Evolutionary conservation across 1,284 basidiomycete genomes (phyloP).

Genomic region (Austroboletus rostrupii): DNA sequence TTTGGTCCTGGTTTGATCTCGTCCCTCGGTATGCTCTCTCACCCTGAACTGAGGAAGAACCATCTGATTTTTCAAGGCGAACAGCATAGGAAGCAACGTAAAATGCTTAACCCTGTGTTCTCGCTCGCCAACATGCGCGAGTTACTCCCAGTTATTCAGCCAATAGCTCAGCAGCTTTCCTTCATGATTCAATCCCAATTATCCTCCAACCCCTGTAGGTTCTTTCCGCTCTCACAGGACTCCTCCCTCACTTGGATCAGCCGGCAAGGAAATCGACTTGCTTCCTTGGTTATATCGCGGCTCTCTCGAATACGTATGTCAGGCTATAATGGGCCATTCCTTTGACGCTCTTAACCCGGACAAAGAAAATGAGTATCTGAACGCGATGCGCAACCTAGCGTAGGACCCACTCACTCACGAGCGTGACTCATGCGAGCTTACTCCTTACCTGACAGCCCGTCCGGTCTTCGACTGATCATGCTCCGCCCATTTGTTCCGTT

Average conservation of each 20-base stretch:
- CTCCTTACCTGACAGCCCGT: conserved; percentile 34
- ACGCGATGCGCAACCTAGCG: conserved; percentile 48
- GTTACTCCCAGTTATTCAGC: conserved; percentile 43
- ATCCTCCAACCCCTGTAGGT: conserved; percentile 26
- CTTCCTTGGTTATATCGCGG: conserved; percentile 49
- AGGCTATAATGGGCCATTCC: conserved; percentile 48
- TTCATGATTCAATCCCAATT: conserved; percentile 11
- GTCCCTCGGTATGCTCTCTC: conserved; percentile 30
- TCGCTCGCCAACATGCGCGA: conserved; percentile 42
- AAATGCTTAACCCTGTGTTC: conserved; percentile 49
- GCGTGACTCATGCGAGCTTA: conserved; percentile 2
- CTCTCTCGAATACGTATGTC: conserved; percentile 49
- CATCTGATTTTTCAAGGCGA: conserved; percentile 33
- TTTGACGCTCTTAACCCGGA: conserved; percentile 46
- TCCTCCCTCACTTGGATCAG: conserved; percentile 6
- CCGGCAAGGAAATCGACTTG: conserved; percentile 38
- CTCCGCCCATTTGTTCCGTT: conserved; percentile 48
- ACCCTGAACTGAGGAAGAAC: conserved; percentile 21
- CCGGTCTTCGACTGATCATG: conserved; percentile 42
- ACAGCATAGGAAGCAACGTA: conserved; percentile 47
- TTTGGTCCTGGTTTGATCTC: conserved; percentile 30
- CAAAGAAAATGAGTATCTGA: conserved; percentile 43
- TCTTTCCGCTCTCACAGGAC: neutral
- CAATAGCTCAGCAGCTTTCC: conserved; percentile 38
- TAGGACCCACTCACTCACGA: conserved; percentile 23